Evolutionary conservation across 148 eudicot genomes (phyloP).

Genomic region (Chenopodium quinoa): DNA sequence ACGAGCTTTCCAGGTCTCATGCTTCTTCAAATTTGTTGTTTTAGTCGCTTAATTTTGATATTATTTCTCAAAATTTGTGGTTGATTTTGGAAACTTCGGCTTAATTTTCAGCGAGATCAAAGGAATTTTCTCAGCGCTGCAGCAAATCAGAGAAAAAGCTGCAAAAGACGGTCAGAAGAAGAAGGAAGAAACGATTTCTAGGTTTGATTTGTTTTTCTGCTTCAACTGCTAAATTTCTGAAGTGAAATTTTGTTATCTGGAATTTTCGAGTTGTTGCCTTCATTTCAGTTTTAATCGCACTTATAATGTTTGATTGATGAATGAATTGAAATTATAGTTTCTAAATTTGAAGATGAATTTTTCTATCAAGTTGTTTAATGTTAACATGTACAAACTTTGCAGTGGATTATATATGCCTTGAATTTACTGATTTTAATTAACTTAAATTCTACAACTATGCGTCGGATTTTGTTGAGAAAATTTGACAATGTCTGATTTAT

Average conservation of each 20-base stretch:
- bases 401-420: not conserved
- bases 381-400: not conserved
- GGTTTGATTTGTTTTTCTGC: constrained; percentile 33
- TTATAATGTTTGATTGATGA: not conserved
- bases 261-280: not conserved
- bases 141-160: constrained; percentile 76
- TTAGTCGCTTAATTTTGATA: not conserved
- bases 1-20: constrained; percentile 49
- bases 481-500: not conserved
- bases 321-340: not conserved
- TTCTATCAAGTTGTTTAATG: not conserved
- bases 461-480: not conserved
- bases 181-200: constrained; percentile 85
- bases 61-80: not conserved
- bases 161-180: constrained; percentile 81
- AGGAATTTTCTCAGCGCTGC: constrained; percentile 74
- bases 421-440: not conserved
- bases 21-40: not conserved
- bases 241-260: not conserved
- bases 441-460: not conserved
- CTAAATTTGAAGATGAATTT: not conserved
- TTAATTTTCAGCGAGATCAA: constrained; percentile 68
- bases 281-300: not conserved
- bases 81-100: not conserved
- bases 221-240: not conserved